Evolutionary conservation across 2,329 filamentous ascomycete genomes (phyloP).

Genomic region (Verticillium dahliae): DNA sequence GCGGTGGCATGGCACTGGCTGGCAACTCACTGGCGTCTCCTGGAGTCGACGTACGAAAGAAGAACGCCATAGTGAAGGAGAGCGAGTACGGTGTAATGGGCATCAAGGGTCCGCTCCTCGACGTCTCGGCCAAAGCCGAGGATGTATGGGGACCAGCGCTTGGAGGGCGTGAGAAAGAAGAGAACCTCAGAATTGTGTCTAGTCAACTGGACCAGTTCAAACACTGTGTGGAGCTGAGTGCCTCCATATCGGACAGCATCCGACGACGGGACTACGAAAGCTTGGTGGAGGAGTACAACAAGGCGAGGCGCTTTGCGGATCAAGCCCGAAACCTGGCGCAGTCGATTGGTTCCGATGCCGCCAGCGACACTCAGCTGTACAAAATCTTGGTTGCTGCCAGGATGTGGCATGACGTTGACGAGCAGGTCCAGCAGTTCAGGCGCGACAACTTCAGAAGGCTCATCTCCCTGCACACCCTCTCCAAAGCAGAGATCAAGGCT

Average conservation of each 20-base stretch:
- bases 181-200: slow-evolving; percentile 72
- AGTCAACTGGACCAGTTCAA: slow-evolving; percentile 72
- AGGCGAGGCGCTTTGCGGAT: slow-evolving; percentile 75
- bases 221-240: slow-evolving; percentile 75
- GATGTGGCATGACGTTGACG: slow-evolving; percentile 92
- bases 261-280: slow-evolving; percentile 86
- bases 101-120: slow-evolving; percentile 81
- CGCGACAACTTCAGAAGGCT: slow-evolving; percentile 82
- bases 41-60: slow-evolving; percentile 58
- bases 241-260: slow-evolving; percentile 73
- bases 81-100: slow-evolving; percentile 84
- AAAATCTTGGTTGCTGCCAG: slow-evolving; percentile 81
- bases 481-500: slow-evolving; percentile 38
- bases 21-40: slow-evolving; percentile 27
- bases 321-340: slow-evolving; percentile 67
- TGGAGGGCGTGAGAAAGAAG: slow-evolving; percentile 85
- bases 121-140: slow-evolving; percentile 89
- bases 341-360: slow-evolving; percentile 42
- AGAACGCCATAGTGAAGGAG: slow-evolving; percentile 88
- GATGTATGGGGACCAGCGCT: slow-evolving; percentile 96
- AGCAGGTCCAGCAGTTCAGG: slow-evolving; percentile 82
- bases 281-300: slow-evolving; percentile 78
- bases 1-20: slow-evolving; percentile 26
- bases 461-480: slow-evolving; percentile 56
- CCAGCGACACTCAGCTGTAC: slow-evolving; percentile 75